Conservation (phyloP, 305 asterid species). For the Fraxinus floribunda region DNA sequence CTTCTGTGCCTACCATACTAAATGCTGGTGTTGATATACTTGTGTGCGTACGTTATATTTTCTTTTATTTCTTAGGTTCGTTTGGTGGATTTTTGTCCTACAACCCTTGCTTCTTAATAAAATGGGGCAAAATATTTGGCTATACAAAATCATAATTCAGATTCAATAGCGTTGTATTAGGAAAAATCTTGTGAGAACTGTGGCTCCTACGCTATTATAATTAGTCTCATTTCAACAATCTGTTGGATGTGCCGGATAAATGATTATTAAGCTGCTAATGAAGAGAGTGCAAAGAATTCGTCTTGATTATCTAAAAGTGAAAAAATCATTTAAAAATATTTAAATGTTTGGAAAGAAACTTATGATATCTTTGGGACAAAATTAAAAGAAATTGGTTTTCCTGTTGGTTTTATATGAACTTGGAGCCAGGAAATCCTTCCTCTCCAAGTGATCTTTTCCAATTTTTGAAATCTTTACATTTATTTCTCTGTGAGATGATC, state of each 20-base stretch:
- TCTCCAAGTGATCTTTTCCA: background rate
- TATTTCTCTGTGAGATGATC: background rate
- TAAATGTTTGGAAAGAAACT: background rate
- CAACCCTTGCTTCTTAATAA: background rate
- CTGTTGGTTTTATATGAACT: background rate
- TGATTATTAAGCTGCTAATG: background rate
- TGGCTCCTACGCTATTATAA: background rate
- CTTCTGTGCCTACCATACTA: background rate
- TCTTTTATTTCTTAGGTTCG: background rate
- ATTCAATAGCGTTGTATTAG: background rate
- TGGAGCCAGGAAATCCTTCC: background rate
- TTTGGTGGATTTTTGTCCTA: background rate
- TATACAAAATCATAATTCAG: background rate
- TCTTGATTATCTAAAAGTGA: background rate
- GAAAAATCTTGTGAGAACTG: background rate
- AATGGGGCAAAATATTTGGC: background rate
- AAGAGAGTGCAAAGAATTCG: background rate
- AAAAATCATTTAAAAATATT: background rate
- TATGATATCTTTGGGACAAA: background rate
- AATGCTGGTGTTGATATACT: background rate
- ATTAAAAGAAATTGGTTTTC: background rate
- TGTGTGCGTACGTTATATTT: background rate
- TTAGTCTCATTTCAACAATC: background rate
- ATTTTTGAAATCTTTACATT: background rate
- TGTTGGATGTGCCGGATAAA: background rate